Conservation (phyloP, 139 green algal species). For the Astrephomene gubernaculifera region DNA sequence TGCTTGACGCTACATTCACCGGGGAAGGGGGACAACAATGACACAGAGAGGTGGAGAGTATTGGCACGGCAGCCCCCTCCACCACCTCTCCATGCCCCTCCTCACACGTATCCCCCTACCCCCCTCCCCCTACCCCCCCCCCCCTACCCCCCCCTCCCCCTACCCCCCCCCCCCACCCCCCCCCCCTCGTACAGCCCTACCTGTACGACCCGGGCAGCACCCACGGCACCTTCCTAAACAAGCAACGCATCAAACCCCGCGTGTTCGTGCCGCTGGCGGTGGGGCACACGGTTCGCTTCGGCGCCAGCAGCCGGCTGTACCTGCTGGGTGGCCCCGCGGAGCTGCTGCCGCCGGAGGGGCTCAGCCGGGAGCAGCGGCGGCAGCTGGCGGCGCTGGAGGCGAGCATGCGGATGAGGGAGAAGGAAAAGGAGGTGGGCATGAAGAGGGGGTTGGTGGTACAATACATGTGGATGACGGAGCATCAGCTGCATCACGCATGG, state of each 20-base stretch:
- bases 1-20: no score
- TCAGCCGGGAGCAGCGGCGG: slow-evolving; percentile 63
- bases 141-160: background rate
- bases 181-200: slow-evolving; percentile 63
- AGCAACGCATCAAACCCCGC: slow-evolving; percentile 63
- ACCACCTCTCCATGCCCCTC: background rate
- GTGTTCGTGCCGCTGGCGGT: slow-evolving; percentile 42
- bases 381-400: slow-evolving; percentile 69
- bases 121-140: background rate
- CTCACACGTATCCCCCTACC: background rate
- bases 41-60: background rate
- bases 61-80: background rate
- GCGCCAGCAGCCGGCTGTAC: slow-evolving; percentile 84
- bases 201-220: slow-evolving; percentile 88
- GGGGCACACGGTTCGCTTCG: slow-evolving; percentile 81
- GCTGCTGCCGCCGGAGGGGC: slow-evolving; percentile 89
- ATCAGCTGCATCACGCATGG: no score
- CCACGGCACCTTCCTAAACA: slow-evolving; percentile 95
- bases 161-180: background rate
- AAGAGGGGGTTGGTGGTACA: background rate
- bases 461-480: background rate
- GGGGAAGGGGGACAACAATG: background rate
- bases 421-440: slow-evolving; percentile 41
- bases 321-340: slow-evolving; percentile 85
- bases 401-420: slow-evolving; percentile 35